These are phyloP conservation scores for Antarctomyces pellizariae DNA, from an alignment of 495 filamentous ascomycete species.

Conservation along the genomic window DNA sequence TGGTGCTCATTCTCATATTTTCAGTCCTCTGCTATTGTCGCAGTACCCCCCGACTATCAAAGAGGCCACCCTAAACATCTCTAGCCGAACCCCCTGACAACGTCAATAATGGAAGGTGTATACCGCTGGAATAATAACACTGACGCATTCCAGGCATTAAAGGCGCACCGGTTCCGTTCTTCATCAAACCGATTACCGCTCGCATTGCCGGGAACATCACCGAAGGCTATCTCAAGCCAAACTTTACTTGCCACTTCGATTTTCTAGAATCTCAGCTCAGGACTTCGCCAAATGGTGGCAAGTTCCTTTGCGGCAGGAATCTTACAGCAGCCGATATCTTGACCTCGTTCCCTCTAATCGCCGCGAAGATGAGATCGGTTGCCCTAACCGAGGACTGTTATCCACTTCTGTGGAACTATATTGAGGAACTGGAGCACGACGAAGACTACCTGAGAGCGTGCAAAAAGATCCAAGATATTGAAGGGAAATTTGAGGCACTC, in stretches of 20 bases:
- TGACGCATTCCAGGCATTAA: conserved; percentile 19
- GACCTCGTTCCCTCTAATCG: conserved; percentile 48
- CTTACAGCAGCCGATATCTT: conserved; percentile 66
- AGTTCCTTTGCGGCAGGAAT: conserved; percentile 44
- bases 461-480: conserved; percentile 34
- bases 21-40: too few species aligned
- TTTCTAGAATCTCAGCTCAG: conserved; percentile 53
- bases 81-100: too few species aligned
- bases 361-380: conserved; percentile 18
- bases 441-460: conserved; percentile 32
- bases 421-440: conserved; percentile 31
- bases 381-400: conserved; percentile 27
- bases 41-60: too few species aligned
- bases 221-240: conserved; percentile 32
- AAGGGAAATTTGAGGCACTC: conserved; percentile 25
- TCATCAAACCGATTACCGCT: conserved; percentile 54
- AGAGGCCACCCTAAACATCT: too few species aligned
- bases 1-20: too few species aligned
- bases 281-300: conserved; percentile 35
- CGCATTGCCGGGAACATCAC: conserved; percentile 39
- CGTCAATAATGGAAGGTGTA: too few species aligned
- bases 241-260: conserved; percentile 35
- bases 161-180: conserved; percentile 50
- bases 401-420: conserved; percentile 35
- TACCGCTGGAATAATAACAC: too few species aligned